A percentile compares a stretch with the other conserved stretches of the same genome.
These are phyloP conservation scores for Lipomyces spencermartinsiae DNA, from an alignment of 805 yeast species.

Conservation along the genomic window DNA sequence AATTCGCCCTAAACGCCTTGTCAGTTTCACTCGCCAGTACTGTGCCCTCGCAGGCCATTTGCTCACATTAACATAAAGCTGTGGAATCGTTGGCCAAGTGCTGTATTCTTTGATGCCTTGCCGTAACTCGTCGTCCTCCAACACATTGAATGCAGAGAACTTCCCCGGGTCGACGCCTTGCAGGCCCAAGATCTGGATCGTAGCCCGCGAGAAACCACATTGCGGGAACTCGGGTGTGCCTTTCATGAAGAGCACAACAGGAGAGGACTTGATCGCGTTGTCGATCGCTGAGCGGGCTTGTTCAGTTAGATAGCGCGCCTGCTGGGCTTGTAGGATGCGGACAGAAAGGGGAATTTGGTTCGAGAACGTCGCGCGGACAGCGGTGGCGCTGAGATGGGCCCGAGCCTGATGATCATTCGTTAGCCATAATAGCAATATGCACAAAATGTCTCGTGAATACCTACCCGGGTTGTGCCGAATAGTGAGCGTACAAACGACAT, in stretches of 20 bases:
- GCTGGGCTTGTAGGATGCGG: constrained; percentile 26
- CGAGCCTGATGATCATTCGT: constrained; percentile 15
- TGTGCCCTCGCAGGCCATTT: neutral
- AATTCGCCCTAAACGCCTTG: constrained; percentile 66
- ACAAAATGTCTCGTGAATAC: neutral
- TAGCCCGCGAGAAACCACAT: constrained; percentile 96
- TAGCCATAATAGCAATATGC: neutral
- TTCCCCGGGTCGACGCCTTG: constrained; percentile 96
- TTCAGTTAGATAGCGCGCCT: constrained; percentile 63
- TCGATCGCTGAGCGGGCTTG: constrained; percentile 86
- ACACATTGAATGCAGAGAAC: constrained; percentile 95
- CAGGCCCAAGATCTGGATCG: constrained; percentile 90
- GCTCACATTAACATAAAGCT: constrained; percentile 70
- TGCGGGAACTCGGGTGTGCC: constrained; percentile 98
- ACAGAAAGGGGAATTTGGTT: constrained; percentile 20
- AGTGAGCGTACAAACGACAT: constrained; percentile 28
- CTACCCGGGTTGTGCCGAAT: constrained; percentile 23
- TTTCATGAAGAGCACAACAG: constrained; percentile 96
- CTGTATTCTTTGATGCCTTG: constrained; percentile 94
- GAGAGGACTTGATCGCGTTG: constrained; percentile 83
- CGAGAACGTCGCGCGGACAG: constrained; percentile 20
- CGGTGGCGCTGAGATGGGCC: constrained; percentile 16
- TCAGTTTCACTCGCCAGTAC: neutral
- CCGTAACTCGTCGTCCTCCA: constrained; percentile 93
- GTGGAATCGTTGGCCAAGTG: constrained; percentile 99